phyloP scores from a whole-genome alignment of 257 asterid genomes.

The Fraxinus excelsior region DNA sequence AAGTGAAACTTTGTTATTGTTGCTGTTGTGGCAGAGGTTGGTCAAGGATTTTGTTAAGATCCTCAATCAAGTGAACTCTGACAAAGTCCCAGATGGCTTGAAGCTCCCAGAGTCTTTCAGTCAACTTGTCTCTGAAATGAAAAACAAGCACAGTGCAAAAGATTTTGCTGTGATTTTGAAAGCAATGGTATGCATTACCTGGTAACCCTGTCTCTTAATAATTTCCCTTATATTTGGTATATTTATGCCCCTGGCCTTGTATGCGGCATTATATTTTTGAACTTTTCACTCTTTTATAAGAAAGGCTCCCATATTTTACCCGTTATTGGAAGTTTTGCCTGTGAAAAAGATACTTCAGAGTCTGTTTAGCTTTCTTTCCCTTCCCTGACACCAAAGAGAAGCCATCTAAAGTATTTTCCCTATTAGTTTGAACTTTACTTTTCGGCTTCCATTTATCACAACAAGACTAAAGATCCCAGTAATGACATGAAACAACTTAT shows the following conservation, averaged over 20 bases:
- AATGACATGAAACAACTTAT: conserved; percentile 6
- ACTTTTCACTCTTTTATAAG: not conserved
- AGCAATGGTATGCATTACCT: conserved; percentile 74
- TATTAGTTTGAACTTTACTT: conserved; percentile 4
- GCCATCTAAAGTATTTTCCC: conserved; percentile 1
- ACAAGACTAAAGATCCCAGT: not conserved
- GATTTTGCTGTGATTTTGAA: conserved; percentile 81
- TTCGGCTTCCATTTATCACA: conserved; percentile 8
- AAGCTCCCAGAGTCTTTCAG: conserved; percentile 85
- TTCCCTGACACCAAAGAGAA: conserved; percentile 7
- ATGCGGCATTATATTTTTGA: conserved; percentile 13
- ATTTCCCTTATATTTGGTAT: conserved; percentile 8
- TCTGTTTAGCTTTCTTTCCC: not conserved
- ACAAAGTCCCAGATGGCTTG: conserved; percentile 71
- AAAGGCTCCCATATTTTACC: not conserved
- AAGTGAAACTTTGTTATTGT: conserved; percentile 23
- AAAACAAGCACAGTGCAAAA: conserved; percentile 65
- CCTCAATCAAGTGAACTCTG: conserved; percentile 80
- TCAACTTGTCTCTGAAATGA: conserved; percentile 88
- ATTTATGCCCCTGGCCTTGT: conserved; percentile 19
- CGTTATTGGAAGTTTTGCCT: conserved; percentile 9
- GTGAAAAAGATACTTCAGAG: conserved; percentile 3
- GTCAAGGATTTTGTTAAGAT: conserved; percentile 77
- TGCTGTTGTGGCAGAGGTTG: conserved; percentile 62
- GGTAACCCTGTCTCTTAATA: conserved; percentile 16